Percentiles rank a stretch among this genome's conserved stretches.
Conservation (phyloP, 352 stramenopile species). For the Phytopythium aichiense region DNA sequence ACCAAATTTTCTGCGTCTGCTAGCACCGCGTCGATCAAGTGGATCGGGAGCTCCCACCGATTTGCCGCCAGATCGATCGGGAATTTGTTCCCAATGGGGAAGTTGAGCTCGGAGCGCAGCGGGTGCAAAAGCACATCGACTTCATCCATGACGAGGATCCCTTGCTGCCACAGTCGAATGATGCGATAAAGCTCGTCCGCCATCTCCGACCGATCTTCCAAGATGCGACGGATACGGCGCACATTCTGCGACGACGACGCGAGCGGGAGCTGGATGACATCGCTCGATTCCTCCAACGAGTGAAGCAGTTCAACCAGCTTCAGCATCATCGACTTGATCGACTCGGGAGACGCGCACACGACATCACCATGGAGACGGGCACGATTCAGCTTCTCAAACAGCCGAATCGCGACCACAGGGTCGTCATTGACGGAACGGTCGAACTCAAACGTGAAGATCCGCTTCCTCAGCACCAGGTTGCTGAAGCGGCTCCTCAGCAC, state of each 20-base stretch:
- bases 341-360: conserved; percentile 97
- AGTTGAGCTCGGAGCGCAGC: conserved; percentile 88
- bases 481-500: conserved; percentile 98
- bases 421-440: conserved; percentile 93
- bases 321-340: conserved; percentile 99
- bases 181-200: conserved; percentile 88
- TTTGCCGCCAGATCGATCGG: conserved; percentile 87
- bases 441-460: conserved; percentile 99
- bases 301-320: conserved; percentile 96
- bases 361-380: conserved; percentile 91
- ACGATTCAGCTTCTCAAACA: conserved; percentile 87
- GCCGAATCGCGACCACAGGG: conserved; percentile 42
- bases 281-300: conserved; percentile 80
- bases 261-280: conserved; percentile 61
- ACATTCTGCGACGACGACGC: conserved; percentile 67
- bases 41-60: conserved; percentile 90
- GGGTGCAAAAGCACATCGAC: conserved; percentile 91
- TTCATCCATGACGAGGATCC: conserved; percentile 93
- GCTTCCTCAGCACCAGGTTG: conserved; percentile 94
- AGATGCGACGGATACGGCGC: conserved; percentile 53
- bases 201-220: conserved; percentile 84
- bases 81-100: conserved; percentile 91
- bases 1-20: conserved; percentile 9
- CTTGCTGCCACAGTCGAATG: conserved; percentile 90
- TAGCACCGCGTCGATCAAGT: conserved; percentile 95